phyloP scores from a whole-genome alignment of 352 stramenopile genomes.

The Phytopythium aichiense region DNA sequence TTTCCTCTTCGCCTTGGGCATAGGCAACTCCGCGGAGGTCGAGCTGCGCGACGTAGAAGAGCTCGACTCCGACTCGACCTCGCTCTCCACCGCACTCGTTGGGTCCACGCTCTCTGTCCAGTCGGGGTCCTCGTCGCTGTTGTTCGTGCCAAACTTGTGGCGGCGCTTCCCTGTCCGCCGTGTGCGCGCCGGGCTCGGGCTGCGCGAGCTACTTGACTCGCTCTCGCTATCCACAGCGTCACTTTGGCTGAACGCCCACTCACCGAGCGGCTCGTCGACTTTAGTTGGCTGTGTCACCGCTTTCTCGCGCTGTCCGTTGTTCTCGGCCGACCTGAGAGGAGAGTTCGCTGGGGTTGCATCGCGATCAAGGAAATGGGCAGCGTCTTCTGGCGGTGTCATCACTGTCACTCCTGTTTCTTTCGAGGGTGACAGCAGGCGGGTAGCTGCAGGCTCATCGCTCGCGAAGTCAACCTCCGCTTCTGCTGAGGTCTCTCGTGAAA shows the following conservation, averaged over 20 bases:
- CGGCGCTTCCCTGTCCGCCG: neutral
- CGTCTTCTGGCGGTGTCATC: no score
- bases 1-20: neutral
- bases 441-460: no score
- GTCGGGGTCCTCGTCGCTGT: constrained; percentile 7
- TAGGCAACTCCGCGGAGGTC: neutral
- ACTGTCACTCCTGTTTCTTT: no score
- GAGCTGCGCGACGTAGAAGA: neutral
- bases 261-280: neutral
- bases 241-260: neutral
- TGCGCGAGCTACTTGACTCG: neutral
- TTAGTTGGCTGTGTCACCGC: neutral
- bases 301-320: neutral
- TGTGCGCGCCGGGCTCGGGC: neutral
- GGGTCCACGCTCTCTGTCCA: neutral
- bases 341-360: no score
- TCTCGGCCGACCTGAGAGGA: no score
- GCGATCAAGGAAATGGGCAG: no score
- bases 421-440: no score
- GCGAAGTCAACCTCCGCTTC: neutral
- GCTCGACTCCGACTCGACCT: neutral
- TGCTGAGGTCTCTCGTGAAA: neutral
- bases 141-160: constrained; percentile 8
- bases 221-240: neutral
- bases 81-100: neutral